Conservation (phyloP, 1,284 basidiomycete genomes). For the Coniferiporia weirii region DNA sequence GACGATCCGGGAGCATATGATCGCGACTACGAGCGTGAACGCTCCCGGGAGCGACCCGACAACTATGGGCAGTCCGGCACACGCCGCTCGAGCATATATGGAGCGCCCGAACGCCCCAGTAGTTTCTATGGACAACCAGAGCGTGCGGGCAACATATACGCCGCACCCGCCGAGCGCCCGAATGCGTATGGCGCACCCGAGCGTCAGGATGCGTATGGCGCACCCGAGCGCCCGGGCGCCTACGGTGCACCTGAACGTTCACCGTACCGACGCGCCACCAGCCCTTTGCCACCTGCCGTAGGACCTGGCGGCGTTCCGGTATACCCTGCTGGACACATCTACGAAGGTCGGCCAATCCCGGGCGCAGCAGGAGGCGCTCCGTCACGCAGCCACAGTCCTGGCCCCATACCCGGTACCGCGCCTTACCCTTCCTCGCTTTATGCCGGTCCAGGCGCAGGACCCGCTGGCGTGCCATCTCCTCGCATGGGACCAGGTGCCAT, state of each 20-base stretch:
- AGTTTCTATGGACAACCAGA: not conserved
- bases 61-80: constrained; percentile 14
- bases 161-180: not conserved
- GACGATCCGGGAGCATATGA: constrained; percentile 19
- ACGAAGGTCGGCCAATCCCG: constrained; percentile 43
- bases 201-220: not conserved
- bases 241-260: constrained; percentile 23
- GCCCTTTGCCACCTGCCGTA: constrained; percentile 3
- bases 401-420: constrained; percentile 7
- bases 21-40: not conserved
- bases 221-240: constrained; percentile 5
- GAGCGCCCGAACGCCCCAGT: constrained; percentile 1
- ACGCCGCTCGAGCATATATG: constrained; percentile 6
- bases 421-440: constrained; percentile 4
- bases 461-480: not conserved
- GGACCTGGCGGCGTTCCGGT: constrained; percentile 22
- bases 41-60: not conserved
- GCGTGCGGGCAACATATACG: not conserved
- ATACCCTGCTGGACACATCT: constrained; percentile 50
- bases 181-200: not conserved
- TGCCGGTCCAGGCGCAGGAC: constrained; percentile 4
- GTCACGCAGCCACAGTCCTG: constrained; percentile 12
- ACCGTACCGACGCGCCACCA: constrained; percentile 16
- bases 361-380: not conserved
- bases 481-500: constrained; percentile 5